Conservation (phyloP, 495 filamentous ascomycete species). For the Talaromyces nanjingensis region DNA sequence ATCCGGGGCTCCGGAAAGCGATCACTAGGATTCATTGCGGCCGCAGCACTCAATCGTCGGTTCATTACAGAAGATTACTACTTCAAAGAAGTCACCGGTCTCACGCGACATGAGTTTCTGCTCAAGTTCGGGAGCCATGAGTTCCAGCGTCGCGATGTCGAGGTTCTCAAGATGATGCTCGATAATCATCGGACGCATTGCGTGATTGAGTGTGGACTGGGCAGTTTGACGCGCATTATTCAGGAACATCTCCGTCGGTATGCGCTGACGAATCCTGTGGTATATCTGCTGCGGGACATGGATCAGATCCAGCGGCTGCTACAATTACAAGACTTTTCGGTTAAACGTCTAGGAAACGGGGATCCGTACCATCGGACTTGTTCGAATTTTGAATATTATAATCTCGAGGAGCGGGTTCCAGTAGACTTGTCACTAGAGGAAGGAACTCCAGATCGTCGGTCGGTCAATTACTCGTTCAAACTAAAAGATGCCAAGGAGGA, state of each 20-base stretch:
- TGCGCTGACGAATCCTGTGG: conserved; percentile 60
- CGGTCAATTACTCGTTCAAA: conserved; percentile 55
- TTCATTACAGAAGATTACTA: conserved; percentile 72
- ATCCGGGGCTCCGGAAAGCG: conserved; percentile 73
- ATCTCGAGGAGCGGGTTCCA: conserved; percentile 42
- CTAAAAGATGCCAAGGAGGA: conserved; percentile 68
- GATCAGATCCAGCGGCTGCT: conserved; percentile 58
- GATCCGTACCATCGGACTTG: conserved; percentile 54
- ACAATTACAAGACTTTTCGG: conserved; percentile 49
- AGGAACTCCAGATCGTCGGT: conserved; percentile 35
- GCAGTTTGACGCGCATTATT: conserved; percentile 48
- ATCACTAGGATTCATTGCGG: conserved; percentile 72
- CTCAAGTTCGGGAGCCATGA: conserved; percentile 55
- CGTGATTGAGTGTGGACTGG: conserved; percentile 66
- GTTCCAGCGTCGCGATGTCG: conserved; percentile 57
- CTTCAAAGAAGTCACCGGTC: conserved; percentile 63
- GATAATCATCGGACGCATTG: conserved; percentile 54
- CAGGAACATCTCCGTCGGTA: conserved; percentile 53
- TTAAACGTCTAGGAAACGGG: conserved; percentile 42
- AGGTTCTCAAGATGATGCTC: conserved; percentile 62
- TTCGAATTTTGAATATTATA: conserved; percentile 77
- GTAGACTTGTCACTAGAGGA: conserved; percentile 27
- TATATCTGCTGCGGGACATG: conserved; percentile 66
- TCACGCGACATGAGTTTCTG: conserved; percentile 57
- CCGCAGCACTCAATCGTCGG: conserved; percentile 62